Conservation (phyloP, 352 stramenopile species). For the Globisporangium cederbergense region DNA sequence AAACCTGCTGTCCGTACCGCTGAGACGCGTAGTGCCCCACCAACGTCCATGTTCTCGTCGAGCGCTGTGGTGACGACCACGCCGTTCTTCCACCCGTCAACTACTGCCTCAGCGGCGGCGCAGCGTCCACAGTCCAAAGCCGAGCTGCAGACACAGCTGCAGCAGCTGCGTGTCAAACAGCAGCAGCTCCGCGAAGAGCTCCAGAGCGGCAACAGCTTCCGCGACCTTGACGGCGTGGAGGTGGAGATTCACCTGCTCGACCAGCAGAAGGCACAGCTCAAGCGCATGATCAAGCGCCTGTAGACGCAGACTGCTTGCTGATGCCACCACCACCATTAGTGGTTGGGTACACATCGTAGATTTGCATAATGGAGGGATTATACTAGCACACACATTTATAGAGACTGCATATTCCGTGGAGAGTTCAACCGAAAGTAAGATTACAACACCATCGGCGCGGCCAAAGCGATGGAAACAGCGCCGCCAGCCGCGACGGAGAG, state of each 20-base stretch:
- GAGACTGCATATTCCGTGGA: not conserved
- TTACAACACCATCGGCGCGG: not conserved
- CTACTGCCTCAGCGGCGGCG: constrained; percentile 1
- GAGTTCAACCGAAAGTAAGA: not conserved
- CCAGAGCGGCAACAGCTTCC: constrained; percentile 10
- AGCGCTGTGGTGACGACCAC: constrained; percentile 17
- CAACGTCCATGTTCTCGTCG: constrained; percentile 24
- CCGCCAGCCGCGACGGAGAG: constrained; percentile 39
- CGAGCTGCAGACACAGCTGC: constrained; percentile 41
- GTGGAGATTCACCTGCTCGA: constrained; percentile 52
- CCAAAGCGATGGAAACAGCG: constrained; percentile 62
- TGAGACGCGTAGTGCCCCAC: not conserved
- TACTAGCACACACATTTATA: not conserved
- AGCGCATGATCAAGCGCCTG: constrained; percentile 41
- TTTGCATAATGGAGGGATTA: not conserved
- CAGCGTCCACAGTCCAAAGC: constrained; percentile 28
- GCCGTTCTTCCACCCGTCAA: constrained; percentile 37
- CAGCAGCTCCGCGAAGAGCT: constrained; percentile 25
- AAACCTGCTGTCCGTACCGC: not conserved
- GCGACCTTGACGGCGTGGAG: constrained; percentile 34
- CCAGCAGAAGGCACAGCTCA: constrained; percentile 50
- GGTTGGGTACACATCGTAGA: not conserved
- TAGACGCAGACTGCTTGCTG: constrained; percentile 10
- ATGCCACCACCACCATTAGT: not conserved
- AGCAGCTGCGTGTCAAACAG: constrained; percentile 33